A percentile compares a stretch with the other conserved stretches of the same genome.
Conservation (phyloP, 1,139 yeast species). For the Magnusiomyces suaveolens region DNA sequence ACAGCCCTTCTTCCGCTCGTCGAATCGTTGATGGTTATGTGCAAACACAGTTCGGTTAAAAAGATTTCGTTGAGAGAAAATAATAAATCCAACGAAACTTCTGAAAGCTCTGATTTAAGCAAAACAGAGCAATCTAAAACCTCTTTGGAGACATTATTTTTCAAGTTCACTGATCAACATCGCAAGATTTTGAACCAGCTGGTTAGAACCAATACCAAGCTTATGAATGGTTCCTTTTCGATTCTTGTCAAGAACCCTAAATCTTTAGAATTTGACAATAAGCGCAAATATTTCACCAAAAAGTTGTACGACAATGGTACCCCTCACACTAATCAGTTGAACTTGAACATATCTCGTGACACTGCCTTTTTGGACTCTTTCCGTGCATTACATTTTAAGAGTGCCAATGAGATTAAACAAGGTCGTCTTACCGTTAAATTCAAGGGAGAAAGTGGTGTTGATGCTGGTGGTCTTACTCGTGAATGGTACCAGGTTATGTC, state of each 20-base stretch:
- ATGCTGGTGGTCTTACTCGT: constrained; percentile 96
- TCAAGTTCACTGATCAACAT: constrained; percentile 83
- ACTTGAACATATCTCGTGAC: constrained; percentile 70
- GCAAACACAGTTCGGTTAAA: constrained; percentile 72
- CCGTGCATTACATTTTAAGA: constrained; percentile 70
- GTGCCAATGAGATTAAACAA: constrained; percentile 63
- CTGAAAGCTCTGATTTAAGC: constrained; percentile 33
- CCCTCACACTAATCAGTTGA: constrained; percentile 37
- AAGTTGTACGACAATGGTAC: constrained; percentile 32
- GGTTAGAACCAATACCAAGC: constrained; percentile 83
- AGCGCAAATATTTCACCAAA: constrained; percentile 74
- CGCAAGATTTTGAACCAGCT: constrained; percentile 82
- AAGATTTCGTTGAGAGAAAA: constrained; percentile 36
- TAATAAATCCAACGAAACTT: constrained; percentile 39
- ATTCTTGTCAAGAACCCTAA: constrained; percentile 82
- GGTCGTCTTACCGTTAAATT: constrained; percentile 71
- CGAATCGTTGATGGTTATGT: constrained; percentile 90
- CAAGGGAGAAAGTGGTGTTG: constrained; percentile 92
- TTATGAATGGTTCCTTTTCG: constrained; percentile 95
- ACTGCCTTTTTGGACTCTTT: constrained; percentile 90
- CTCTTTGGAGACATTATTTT: constrained; percentile 71
- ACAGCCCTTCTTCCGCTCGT: constrained; percentile 78
- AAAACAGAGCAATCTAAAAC: constrained; percentile 61
- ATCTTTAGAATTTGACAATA: constrained; percentile 90
- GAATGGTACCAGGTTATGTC: constrained; percentile 97